Conservation (phyloP, 2,329 filamentous ascomycete species). For the Diplodia intermedia region DNA sequence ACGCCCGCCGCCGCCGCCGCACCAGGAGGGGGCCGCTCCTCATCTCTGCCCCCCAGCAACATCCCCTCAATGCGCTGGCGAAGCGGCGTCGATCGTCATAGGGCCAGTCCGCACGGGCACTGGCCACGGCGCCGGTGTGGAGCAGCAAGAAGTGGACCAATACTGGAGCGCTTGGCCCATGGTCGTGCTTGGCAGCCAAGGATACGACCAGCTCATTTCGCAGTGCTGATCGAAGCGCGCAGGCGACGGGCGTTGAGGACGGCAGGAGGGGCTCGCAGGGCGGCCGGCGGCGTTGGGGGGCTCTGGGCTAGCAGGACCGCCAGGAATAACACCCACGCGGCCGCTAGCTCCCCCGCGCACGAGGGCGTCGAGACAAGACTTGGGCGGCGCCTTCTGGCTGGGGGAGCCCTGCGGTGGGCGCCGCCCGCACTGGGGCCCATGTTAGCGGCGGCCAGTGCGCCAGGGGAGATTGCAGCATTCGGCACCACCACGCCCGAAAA, state of each 20-base stretch:
- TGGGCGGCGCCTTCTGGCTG: neutral
- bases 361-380: neutral
- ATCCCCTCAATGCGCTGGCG: conserved; percentile 4
- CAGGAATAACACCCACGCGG: neutral
- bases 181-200: conserved; percentile 26
- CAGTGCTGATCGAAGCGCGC: conserved; percentile 21
- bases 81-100: conserved; percentile 29
- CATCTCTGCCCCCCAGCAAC: conserved; percentile 20
- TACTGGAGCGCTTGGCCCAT: conserved; percentile 34
- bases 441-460: conserved; percentile 17
- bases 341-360: conserved; percentile 2
- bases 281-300: neutral
- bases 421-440: neutral
- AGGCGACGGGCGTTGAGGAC: neutral
- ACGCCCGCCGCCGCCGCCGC: conserved; percentile 4
- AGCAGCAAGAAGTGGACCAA: conserved; percentile 33
- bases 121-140: conserved; percentile 18
- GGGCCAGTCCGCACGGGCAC: conserved; percentile 11
- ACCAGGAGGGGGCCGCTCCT: conserved; percentile 9
- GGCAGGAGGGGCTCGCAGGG: neutral
- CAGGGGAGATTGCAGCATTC: conserved; percentile 28
- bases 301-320: neutral
- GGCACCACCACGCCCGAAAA: conserved; percentile 20
- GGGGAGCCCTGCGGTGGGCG: conserved; percentile 4
- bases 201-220: conserved; percentile 28